Conservation (phyloP, 805 yeast species). For the Isabelozyma pseudorhagii region DNA sequence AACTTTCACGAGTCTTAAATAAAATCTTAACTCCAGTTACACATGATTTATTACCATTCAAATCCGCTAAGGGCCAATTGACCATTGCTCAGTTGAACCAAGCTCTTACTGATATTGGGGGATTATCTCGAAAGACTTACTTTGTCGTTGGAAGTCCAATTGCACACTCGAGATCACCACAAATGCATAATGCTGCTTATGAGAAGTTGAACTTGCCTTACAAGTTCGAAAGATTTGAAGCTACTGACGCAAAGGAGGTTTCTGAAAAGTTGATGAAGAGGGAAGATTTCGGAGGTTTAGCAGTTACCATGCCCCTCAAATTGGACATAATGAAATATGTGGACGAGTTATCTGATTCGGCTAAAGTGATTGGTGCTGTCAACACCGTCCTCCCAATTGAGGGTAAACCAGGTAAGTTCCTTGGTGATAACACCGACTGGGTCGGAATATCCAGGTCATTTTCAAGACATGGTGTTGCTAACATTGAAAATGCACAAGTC, state of each 20-base stretch:
- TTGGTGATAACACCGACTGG: slow-evolving; percentile 97
- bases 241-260: slow-evolving; percentile 59
- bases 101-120: slow-evolving; percentile 58
- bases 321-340: slow-evolving; percentile 70
- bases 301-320: slow-evolving; percentile 92
- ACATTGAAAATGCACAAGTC: slow-evolving; percentile 26
- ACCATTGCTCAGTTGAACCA: slow-evolving; percentile 63
- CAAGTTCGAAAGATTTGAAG: slow-evolving; percentile 62
- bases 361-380: slow-evolving; percentile 84
- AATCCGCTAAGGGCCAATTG: slow-evolving; percentile 82
- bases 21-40: slow-evolving; percentile 80
- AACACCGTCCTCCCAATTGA: slow-evolving; percentile 70
- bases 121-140: slow-evolving; percentile 53
- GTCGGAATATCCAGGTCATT: slow-evolving; percentile 77
- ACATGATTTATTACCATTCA: slow-evolving; percentile 58
- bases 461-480: slow-evolving; percentile 57
- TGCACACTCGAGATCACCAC: slow-evolving; percentile 85
- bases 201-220: slow-evolving; percentile 75
- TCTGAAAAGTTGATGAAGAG: slow-evolving; percentile 47
- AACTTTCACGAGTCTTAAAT: slow-evolving; percentile 76
- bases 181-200: slow-evolving; percentile 79
- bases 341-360: slow-evolving; percentile 69
- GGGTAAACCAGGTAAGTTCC: slow-evolving; percentile 38
- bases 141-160: slow-evolving; percentile 82
- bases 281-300: slow-evolving; percentile 80